A percentile compares a stretch with the other conserved stretches of the same genome.
phyloP scores from a whole-genome alignment of 176 grass and related monocot species.

The Juncus effusus region DNA sequence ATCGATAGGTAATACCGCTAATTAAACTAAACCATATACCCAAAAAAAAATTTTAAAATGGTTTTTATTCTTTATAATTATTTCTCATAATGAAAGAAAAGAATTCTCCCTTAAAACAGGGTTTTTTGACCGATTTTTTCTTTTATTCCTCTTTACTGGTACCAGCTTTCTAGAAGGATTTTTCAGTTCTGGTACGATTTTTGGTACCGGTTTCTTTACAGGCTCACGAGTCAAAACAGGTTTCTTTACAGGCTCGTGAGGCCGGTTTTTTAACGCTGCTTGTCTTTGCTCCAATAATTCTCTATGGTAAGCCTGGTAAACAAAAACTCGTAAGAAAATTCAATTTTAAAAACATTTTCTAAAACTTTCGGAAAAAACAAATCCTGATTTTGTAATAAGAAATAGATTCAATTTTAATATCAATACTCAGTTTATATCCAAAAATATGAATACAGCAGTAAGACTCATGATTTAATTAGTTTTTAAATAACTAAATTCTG shows the following conservation, averaged over 20 bases:
- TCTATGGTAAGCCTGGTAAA: conserved; percentile 74
- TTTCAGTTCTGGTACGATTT: neutral
- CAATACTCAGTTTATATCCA: no score
- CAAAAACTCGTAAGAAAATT: conserved; percentile 17
- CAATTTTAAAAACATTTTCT: neutral
- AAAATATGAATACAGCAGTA: no score
- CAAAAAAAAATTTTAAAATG: conserved; percentile 44
- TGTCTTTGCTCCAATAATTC: conserved; percentile 68
- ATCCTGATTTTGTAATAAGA: neutral
- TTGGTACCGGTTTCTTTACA: conserved; percentile 35
- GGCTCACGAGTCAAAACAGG: conserved; percentile 20
- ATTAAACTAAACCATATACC: conserved; percentile 37
- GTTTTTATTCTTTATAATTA: neutral
- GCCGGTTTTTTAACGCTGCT: conserved; percentile 33
- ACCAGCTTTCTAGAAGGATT: conserved; percentile 46
- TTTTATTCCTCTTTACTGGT: conserved; percentile 41
- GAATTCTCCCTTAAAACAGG: neutral
- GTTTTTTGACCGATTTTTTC: conserved; percentile 56
- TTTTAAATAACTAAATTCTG: no score
- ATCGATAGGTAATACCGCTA: conserved; percentile 11
- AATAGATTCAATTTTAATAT: neutral
- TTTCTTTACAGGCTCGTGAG: neutral
- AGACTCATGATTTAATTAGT: no score
- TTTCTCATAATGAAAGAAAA: no score
- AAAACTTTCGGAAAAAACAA: neutral